These are phyloP conservation scores for Aspergillus neotritici DNA, from an alignment of 2,329 filamentous ascomycete species.

Conservation along the genomic window DNA sequence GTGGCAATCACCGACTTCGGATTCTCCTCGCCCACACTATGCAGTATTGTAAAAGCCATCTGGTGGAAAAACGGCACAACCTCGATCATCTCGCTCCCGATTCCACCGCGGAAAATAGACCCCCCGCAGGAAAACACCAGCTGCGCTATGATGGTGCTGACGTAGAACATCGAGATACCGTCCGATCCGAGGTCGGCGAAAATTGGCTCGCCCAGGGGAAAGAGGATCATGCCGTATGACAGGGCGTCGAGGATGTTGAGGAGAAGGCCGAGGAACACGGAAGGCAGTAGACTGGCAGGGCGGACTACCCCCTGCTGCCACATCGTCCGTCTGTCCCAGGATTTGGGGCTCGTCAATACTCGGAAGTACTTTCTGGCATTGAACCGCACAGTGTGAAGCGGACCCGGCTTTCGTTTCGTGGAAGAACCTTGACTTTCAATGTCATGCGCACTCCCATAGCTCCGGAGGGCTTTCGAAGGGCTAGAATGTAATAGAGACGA, in stretches of 20 bases:
- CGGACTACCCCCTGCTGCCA: conserved; percentile 60
- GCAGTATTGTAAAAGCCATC: conserved; percentile 87
- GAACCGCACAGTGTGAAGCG: conserved; percentile 15
- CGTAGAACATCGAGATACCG: conserved; percentile 97
- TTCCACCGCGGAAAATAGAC: conserved; percentile 81
- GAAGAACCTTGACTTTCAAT: conserved; percentile 24
- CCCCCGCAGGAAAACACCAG: conserved; percentile 78
- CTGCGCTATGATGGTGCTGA: conserved; percentile 93
- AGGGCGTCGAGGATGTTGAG: conserved; percentile 91
- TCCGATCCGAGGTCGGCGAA: conserved; percentile 84
- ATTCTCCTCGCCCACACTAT: conserved; percentile 69
- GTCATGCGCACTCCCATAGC: conserved; percentile 30
- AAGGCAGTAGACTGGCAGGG: conserved; percentile 68
- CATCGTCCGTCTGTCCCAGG: conserved; percentile 64
- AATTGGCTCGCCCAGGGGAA: conserved; percentile 79
- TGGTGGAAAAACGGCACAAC: conserved; percentile 98
- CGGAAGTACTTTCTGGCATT: conserved; percentile 21
- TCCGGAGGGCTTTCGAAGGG: conserved; percentile 22
- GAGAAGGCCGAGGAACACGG: conserved; percentile 80
- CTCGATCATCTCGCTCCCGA: conserved; percentile 97
- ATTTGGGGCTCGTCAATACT: conserved; percentile 55
- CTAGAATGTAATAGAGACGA: conserved; percentile 31
- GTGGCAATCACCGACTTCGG: conserved; percentile 86
- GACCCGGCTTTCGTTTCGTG: conserved; percentile 8
- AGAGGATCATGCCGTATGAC: conserved; percentile 95